These are phyloP conservation scores for Hypoxylon sp. DNA, from an alignment of 2,329 filamentous ascomycete genomes.

Conservation along the genomic window DNA sequence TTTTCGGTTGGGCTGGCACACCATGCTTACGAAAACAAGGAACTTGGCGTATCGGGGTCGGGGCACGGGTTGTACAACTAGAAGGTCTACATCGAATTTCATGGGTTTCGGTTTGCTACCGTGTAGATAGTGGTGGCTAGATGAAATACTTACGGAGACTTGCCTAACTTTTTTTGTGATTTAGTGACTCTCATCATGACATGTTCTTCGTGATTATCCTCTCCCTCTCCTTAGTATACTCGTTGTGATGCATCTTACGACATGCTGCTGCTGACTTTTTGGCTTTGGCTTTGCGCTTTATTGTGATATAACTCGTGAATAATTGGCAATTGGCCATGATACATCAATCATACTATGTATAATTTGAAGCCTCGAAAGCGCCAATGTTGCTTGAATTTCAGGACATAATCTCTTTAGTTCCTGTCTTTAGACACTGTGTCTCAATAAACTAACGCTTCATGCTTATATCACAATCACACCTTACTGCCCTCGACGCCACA, in stretches of 20 bases:
- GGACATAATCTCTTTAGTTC: background rate
- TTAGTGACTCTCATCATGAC: background rate
- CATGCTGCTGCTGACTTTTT: no score
- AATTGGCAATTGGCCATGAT: no score
- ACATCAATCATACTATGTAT: no score
- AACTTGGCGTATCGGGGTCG: background rate
- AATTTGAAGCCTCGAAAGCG: background rate
- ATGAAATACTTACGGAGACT: background rate
- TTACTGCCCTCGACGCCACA: background rate
- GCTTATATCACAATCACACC: background rate
- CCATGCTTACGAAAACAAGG: background rate
- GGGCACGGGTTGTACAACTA: background rate
- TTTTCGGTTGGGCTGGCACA: constrained; percentile 1
- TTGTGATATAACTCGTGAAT: no score
- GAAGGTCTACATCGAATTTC: background rate
- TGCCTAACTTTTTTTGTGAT: background rate
- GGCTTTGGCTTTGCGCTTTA: background rate
- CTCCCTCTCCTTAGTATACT: background rate
- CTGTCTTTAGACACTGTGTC: background rate
- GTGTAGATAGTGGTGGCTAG: background rate
- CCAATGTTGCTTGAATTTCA: background rate
- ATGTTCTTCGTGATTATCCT: background rate
- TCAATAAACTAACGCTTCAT: background rate
- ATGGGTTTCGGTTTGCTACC: background rate
- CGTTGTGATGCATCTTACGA: no score